Percentiles rank a stretch among this genome's conserved stretches.
These are phyloP conservation scores for Lodderomyces parapsilosis DNA, from an alignment of 1,139 yeast species.

Conservation along the genomic window DNA sequence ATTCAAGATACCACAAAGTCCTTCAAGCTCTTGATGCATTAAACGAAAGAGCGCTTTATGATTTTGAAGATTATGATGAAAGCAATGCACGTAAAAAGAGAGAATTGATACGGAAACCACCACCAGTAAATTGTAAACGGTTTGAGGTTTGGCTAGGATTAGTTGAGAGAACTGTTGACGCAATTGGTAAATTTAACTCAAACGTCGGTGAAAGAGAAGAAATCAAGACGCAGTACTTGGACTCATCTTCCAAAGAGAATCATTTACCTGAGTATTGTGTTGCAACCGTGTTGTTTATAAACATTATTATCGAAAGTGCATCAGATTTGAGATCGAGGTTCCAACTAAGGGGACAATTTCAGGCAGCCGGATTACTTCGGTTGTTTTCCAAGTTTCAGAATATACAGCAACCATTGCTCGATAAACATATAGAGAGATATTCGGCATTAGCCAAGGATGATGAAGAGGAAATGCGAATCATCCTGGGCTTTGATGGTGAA, in stretches of 20 bases:
- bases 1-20: slow-evolving; percentile 60
- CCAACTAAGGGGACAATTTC: slow-evolving; percentile 73
- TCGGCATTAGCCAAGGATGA: slow-evolving; percentile 69
- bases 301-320: slow-evolving; percentile 68
- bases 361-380: slow-evolving; percentile 70
- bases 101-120: slow-evolving; percentile 40
- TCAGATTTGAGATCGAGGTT: slow-evolving; percentile 66
- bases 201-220: slow-evolving; percentile 95
- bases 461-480: slow-evolving; percentile 59
- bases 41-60: slow-evolving; percentile 60
- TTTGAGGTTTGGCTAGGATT: slow-evolving; percentile 85
- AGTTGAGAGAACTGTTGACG: slow-evolving; percentile 74
- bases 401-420: slow-evolving; percentile 61
- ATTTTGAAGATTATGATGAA: slow-evolving; percentile 26
- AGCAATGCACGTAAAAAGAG: slow-evolving; percentile 11
- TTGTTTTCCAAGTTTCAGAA: slow-evolving; percentile 61
- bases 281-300: slow-evolving; percentile 74
- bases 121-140: slow-evolving; percentile 46
- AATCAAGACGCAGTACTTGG: slow-evolving; percentile 49
- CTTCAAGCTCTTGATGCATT: slow-evolving; percentile 62
- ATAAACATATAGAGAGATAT: slow-evolving; percentile 65
- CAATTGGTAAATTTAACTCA: slow-evolving; percentile 83
- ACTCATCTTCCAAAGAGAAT: slow-evolving; percentile 45
- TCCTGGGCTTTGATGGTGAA: slow-evolving; percentile 59
- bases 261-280: slow-evolving; percentile 78